Percentiles rank a stretch among this genome's conserved stretches.
Evolutionary conservation across 441 rosid species (phyloP).

Genomic region (Pelargonium exstipulatum): DNA sequence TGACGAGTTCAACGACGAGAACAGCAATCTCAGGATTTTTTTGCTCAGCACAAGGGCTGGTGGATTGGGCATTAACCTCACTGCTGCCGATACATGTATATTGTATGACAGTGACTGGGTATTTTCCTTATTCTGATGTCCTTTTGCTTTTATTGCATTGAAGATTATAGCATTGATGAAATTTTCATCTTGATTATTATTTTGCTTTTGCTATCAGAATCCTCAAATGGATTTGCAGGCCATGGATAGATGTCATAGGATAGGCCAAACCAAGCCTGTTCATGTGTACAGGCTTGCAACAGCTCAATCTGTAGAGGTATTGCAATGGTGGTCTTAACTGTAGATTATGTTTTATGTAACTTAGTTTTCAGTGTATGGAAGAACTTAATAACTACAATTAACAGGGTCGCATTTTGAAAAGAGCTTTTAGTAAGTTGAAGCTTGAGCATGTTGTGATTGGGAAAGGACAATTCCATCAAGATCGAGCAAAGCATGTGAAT

Average conservation of each 20-base stretch:
- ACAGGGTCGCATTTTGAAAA: slow-evolving; percentile 86
- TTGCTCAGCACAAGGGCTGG: slow-evolving; percentile 98
- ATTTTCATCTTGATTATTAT: slow-evolving; percentile 13
- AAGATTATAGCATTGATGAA: slow-evolving; percentile 7
- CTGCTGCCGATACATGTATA: slow-evolving; percentile 94
- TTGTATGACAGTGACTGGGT: slow-evolving; percentile 99
- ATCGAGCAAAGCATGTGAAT: slow-evolving; percentile 40
- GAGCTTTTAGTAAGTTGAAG: slow-evolving; percentile 88
- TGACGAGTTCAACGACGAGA: slow-evolving; percentile 64
- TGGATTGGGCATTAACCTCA: slow-evolving; percentile 95
- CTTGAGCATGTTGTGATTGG: slow-evolving; percentile 95
- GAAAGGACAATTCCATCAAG: slow-evolving; percentile 93
- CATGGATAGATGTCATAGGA: slow-evolving; percentile 99
- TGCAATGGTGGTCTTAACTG: neutral
- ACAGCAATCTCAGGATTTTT: slow-evolving; percentile 64
- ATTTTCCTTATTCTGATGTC: slow-evolving; percentile 21
- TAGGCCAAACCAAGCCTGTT: slow-evolving; percentile 97
- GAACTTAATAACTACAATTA: slow-evolving; percentile 21
- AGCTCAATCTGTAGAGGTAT: slow-evolving; percentile 89
- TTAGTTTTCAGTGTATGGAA: slow-evolving; percentile 11
- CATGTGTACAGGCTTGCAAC: slow-evolving; percentile 96
- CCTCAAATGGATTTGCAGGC: slow-evolving; percentile 99
- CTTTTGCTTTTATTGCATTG: neutral
- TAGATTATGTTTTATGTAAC: neutral
- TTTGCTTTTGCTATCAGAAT: slow-evolving; percentile 46